A percentile compares a stretch with the other conserved stretches of the same genome.
Conservation (phyloP, 306 rosid species). For the Argentina anserina region DNA sequence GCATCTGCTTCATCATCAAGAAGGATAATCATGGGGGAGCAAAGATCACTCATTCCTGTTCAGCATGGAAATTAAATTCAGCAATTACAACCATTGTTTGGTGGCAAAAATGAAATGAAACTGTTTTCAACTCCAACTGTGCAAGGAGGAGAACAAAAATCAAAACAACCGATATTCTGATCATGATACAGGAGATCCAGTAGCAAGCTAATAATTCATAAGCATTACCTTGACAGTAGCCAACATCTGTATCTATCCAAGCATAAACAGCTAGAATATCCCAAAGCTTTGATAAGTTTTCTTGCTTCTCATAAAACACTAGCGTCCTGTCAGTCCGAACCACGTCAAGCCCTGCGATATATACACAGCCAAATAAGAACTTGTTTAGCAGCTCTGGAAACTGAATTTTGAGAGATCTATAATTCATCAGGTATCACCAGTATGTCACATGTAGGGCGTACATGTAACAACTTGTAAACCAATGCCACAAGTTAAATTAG, state of each 20-base stretch:
- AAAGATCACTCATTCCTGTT: constrained; percentile 98
- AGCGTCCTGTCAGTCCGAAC: constrained; percentile 95
- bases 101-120: constrained; percentile 13
- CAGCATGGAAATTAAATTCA: constrained; percentile 30
- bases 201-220: constrained; percentile 8
- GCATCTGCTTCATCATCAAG: constrained; percentile 98
- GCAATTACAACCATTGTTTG: constrained; percentile 17
- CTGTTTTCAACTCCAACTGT: neutral
- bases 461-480: neutral
- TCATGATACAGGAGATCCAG: neutral
- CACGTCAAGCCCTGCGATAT: constrained; percentile 88
- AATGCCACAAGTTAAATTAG: constrained; percentile 1
- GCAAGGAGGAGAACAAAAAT: neutral
- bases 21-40: constrained; percentile 97
- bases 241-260: constrained; percentile 91
- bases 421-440: neutral
- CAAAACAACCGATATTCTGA: neutral
- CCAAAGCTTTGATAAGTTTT: constrained; percentile 90
- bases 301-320: constrained; percentile 88
- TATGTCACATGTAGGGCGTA: neutral
- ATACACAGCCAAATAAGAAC: constrained; percentile 13
- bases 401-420: constrained; percentile 5
- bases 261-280: constrained; percentile 95
- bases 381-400: neutral
- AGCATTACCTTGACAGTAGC: constrained; percentile 89